A percentile compares a stretch with the other conserved stretches of the same genome.
These are phyloP conservation scores for Boletus rubescentipes DNA, from an alignment of 768 basidiomycete genomes.

Conservation along the genomic window DNA sequence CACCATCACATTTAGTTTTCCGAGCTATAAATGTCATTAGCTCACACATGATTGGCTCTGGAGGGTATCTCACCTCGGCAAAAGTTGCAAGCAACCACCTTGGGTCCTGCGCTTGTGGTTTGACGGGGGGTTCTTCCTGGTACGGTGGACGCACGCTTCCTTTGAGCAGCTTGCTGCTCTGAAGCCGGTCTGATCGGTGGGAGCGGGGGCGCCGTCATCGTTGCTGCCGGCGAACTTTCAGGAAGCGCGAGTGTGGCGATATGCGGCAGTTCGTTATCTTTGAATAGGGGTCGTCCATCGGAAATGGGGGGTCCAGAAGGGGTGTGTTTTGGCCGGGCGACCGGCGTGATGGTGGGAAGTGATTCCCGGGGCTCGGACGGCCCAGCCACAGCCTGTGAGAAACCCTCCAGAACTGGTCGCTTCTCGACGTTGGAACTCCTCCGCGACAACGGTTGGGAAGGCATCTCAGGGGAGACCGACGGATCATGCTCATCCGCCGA, in stretches of 20 bases:
- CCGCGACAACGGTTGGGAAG: constrained; percentile 35
- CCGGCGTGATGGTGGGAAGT: constrained; percentile 38
- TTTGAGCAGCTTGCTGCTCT: constrained; percentile 64
- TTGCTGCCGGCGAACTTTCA: constrained; percentile 51
- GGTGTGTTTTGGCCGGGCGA: constrained; percentile 30
- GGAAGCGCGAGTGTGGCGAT: constrained; percentile 68
- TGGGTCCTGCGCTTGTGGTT: constrained; percentile 70
- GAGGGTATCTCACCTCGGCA: constrained; percentile 64
- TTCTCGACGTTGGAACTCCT: constrained; percentile 38
- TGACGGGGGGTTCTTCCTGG: constrained; percentile 60
- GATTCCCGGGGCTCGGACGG: constrained; percentile 48
- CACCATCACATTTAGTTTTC: constrained; percentile 87
- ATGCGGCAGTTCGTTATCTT: constrained; percentile 66
- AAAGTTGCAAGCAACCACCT: constrained; percentile 87
- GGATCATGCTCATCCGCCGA: constrained; percentile 51
- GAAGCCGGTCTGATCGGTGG: constrained; percentile 66
- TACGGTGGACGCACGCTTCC: constrained; percentile 69
- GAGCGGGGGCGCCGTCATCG: constrained; percentile 63
- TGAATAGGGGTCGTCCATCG: constrained; percentile 47
- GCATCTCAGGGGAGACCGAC: constrained; percentile 55
- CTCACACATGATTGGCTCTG: constrained; percentile 3
- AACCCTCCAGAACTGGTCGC: constrained; percentile 33
- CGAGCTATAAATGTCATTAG: constrained; percentile 51
- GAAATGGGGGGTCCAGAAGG: constrained; percentile 22
- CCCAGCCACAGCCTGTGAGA: constrained; percentile 30